Evolutionary conservation across 1,139 yeast genomes (phyloP), one percentile per base, ranked within the genome.

Genomic region (Candida smagusa): DNA sequence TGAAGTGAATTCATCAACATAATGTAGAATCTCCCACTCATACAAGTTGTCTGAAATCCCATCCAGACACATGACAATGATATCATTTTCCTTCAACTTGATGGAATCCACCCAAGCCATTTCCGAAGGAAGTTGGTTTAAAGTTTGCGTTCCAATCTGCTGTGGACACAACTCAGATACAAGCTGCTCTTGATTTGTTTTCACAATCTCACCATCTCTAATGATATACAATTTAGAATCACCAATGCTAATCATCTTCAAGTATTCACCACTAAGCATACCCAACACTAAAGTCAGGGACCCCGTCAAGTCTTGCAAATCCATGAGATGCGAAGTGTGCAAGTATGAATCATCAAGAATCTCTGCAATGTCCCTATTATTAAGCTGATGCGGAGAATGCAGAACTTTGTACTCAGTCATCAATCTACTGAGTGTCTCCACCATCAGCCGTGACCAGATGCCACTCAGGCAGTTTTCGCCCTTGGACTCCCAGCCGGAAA

Each of bases 401-500:
- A 62, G 58, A 19, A 70, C 48, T 44, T 69, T 69, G 47, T 68
- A 70, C 43, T 68, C 74, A 0, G 77, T 66, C 64, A 75, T 68
- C 31, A 73, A 58, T 22, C 79, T 49, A 50, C 76, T 65, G 41
- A 73, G 59, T 9, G 79, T 74, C 50, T 77, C 81, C 31, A 78
- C 57, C 67, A 78, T 72, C 2, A 77, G 66, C 37, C 83, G 60
- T 3, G 81, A 71, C 80, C 81, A 78, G 9, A 76, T 62, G 1
- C 82, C 81, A 7, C 72, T 63, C 46, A 69, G 53, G 47, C 75
- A 42, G 55, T 74, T 62, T 48, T 59, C 60, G 9, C 70, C 56
- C 45, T 69, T 55, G 47, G 69, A 56, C 59, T 74, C 76, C 83
- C 83, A 78, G 2, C 81, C 81, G 22, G 78, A 70, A 7, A 78